A percentile compares a stretch with the other conserved stretches of the same genome.
These are phyloP conservation scores for Diutina rugosa DNA, from an alignment of 1,139 yeast genomes.

Conservation along the genomic window DNA sequence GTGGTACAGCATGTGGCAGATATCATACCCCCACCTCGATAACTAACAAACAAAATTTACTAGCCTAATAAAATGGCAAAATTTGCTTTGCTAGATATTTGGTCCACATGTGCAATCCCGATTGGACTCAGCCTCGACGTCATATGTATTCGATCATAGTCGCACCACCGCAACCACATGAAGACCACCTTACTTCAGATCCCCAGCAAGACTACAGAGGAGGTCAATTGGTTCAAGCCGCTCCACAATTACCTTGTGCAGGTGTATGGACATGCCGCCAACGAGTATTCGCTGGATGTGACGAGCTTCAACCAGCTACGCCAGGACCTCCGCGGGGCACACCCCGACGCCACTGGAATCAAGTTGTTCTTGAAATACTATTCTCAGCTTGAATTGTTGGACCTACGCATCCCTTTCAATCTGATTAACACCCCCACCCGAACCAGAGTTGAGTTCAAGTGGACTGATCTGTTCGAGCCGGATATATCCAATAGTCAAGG, in stretches of 20 bases:
- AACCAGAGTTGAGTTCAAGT: conserved; percentile 43
- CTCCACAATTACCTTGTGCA: conserved; percentile 45
- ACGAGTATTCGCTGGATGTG: conserved; percentile 45
- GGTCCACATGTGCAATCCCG: too few relatives aligned
- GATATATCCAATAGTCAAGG: conserved; percentile 28
- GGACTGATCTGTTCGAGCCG: conserved; percentile 64
- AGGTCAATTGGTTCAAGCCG: conserved; percentile 56
- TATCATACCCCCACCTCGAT: background rate
- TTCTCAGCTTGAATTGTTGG: conserved; percentile 71
- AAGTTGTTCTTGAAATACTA: conserved; percentile 57
- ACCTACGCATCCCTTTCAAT: conserved; percentile 59
- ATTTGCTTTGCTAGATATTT: too few relatives aligned
- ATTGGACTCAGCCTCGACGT: background rate
- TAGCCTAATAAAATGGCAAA: too few relatives aligned
- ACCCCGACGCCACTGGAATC: conserved; percentile 36
- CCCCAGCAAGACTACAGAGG: conserved; percentile 41
- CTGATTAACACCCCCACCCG: conserved; percentile 37
- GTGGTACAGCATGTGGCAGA: background rate
- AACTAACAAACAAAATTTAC: too few relatives aligned
- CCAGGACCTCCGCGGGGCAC: conserved; percentile 46
- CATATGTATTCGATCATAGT: background rate
- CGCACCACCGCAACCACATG: conserved; percentile 10
- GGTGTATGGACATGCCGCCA: conserved; percentile 47
- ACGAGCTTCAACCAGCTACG: conserved; percentile 45
- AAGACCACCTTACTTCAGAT: conserved; percentile 22